phyloP scores from a whole-genome alignment of 2,329 filamentous ascomycete species.

The Fusarium tjaetaba region DNA sequence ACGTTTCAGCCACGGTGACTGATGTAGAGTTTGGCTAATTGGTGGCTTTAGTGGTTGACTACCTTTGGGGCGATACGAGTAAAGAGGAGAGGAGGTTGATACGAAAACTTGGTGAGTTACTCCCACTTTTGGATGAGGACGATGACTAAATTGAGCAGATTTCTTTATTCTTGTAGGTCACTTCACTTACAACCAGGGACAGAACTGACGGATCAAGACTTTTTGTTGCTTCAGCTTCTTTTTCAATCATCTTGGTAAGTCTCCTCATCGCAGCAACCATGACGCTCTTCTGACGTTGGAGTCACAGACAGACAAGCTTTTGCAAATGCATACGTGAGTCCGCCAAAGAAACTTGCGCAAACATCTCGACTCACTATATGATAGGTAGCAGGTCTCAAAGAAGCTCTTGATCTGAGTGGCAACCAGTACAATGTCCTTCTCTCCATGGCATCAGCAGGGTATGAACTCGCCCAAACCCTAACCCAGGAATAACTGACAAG shows the following conservation, averaged over 20 bases:
- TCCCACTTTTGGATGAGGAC: accelerated
- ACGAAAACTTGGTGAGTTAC: slow-evolving; percentile 16
- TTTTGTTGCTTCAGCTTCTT: slow-evolving; percentile 36
- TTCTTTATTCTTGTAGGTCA: slow-evolving; percentile 49
- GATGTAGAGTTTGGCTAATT: neutral
- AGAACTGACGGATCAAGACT: too few species aligned
- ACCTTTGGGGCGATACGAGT: slow-evolving; percentile 30
- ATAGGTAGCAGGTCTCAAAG: slow-evolving; percentile 54
- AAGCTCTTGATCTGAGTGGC: slow-evolving; percentile 55
- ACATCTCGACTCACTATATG: too few species aligned
- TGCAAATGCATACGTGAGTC: slow-evolving; percentile 28
- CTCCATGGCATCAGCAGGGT: slow-evolving; percentile 45
- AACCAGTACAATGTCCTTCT: slow-evolving; percentile 49
- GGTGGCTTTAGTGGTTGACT: slow-evolving; percentile 4
- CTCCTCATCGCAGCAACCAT: accelerated
- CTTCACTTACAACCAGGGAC: too few species aligned
- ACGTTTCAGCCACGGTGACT: neutral
- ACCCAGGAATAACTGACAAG: accelerated
- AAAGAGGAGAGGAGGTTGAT: slow-evolving; percentile 33
- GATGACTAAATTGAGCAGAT: slow-evolving; percentile 21
- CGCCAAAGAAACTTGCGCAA: too few species aligned
- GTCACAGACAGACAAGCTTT: slow-evolving; percentile 20
- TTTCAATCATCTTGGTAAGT: slow-evolving; percentile 25
- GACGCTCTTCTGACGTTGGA: neutral
- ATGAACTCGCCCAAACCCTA: neutral